Percentiles rank a stretch among this genome's conserved stretches.
These are phyloP conservation scores for Citrullus amarus DNA, from an alignment of 306 rosid species.

Conservation along the genomic window DNA sequence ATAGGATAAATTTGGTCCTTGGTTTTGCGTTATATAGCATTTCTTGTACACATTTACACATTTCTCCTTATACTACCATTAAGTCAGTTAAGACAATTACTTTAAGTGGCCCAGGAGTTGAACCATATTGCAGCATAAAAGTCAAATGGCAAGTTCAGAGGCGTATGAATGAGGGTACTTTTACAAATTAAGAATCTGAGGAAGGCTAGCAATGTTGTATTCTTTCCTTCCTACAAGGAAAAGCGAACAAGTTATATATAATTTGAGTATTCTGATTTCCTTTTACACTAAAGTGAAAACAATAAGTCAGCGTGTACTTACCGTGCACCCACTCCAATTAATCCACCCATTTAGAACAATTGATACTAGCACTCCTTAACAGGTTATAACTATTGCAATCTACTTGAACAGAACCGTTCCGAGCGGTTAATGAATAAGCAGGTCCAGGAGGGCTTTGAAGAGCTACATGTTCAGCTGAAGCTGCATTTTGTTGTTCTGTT, in stretches of 20 bases:
- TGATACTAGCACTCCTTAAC: conserved; percentile 30
- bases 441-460: conserved; percentile 32
- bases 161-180: neutral
- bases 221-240: conserved; percentile 18
- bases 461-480: conserved; percentile 15
- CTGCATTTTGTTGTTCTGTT: conserved; percentile 10
- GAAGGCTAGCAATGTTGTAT: neutral
- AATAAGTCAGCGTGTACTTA: conserved; percentile 1
- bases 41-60: neutral
- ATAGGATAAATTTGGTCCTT: neutral
- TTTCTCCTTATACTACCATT: neutral
- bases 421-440: conserved; percentile 16
- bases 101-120: neutral
- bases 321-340: conserved; percentile 15
- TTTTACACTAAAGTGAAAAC: neutral
- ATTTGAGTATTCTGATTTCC: neutral
- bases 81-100: neutral
- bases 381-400: conserved; percentile 19
- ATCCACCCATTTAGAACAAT: conserved; percentile 29
- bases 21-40: neutral
- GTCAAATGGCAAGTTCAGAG: neutral
- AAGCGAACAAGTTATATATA: conserved; percentile 2
- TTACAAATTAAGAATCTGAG: neutral
- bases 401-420: conserved; percentile 19
- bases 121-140: neutral